phyloP scores from a whole-genome alignment of 176 grass and related monocot species.

The Neostapfia colusana region DNA sequence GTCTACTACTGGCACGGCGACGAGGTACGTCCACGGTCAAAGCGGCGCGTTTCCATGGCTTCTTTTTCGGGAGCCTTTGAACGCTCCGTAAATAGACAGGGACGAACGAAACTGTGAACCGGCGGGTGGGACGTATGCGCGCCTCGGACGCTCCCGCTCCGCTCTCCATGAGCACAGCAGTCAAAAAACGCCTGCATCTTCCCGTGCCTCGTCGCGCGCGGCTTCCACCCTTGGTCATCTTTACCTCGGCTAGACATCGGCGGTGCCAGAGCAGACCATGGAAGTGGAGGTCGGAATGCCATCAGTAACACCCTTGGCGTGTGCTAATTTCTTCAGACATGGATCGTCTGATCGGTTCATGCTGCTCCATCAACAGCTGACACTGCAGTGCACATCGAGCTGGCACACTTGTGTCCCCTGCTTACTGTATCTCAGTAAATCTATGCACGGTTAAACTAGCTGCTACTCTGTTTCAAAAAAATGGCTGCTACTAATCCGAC shows the following conservation, averaged over 20 bases:
- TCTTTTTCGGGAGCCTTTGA: neutral
- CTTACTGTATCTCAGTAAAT: no score
- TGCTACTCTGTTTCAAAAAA: no score
- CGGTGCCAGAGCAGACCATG: neutral
- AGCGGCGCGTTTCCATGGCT: neutral
- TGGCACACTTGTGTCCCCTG: no score
- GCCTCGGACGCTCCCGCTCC: neutral
- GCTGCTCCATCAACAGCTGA: no score
- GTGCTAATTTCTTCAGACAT: no score
- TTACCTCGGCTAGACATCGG: neutral
- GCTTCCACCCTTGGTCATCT: neutral
- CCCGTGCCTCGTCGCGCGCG: neutral
- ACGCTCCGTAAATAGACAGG: neutral
- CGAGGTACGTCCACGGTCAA: neutral
- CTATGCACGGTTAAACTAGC: no score
- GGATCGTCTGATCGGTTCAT: no score
- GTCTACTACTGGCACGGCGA: no score
- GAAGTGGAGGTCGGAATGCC: neutral
- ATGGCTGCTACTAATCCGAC: no score
- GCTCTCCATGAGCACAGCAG: neutral
- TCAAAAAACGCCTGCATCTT: constrained; percentile 3
- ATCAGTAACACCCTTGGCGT: neutral
- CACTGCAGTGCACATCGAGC: no score
- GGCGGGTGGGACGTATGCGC: neutral
- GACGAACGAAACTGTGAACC: neutral